A percentile compares a stretch with the other conserved stretches of the same genome.
phyloP scores from a whole-genome alignment of 805 yeast species.

The Schwanniomyces yamadae region DNA sequence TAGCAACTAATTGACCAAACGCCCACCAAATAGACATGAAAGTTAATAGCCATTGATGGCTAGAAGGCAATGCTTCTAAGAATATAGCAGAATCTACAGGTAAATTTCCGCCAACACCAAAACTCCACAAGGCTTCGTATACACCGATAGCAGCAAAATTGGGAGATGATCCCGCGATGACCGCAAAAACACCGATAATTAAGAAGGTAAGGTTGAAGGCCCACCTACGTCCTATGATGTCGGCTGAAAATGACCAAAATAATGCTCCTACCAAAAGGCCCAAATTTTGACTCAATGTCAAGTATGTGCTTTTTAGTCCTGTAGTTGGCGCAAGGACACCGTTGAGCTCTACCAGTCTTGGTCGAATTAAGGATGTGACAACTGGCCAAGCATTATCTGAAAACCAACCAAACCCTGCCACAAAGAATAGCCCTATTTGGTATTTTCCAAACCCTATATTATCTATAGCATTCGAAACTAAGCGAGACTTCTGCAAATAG shows the following conservation, averaged over 20 bases:
- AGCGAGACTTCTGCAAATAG: slow-evolving; percentile 23
- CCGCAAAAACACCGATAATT: slow-evolving; percentile 25
- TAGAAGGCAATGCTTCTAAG: slow-evolving; percentile 27
- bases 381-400: slow-evolving; percentile 45
- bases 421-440: slow-evolving; percentile 48
- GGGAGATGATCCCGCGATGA: slow-evolving; percentile 28
- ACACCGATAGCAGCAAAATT: slow-evolving; percentile 28
- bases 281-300: slow-evolving; percentile 46
- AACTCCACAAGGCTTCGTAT: slow-evolving; percentile 26
- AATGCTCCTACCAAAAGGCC: slow-evolving; percentile 30
- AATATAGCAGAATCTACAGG: slow-evolving; percentile 33
- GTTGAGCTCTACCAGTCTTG: slow-evolving; percentile 29
- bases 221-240: slow-evolving; percentile 30
- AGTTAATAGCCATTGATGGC: slow-evolving; percentile 27
- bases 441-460: slow-evolving; percentile 43
- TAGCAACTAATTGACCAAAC: slow-evolving; percentile 56
- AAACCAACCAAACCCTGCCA: slow-evolving; percentile 62
- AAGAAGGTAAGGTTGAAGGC: slow-evolving; percentile 30
- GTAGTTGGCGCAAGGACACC: slow-evolving; percentile 36
- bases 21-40: slow-evolving; percentile 59
- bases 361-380: slow-evolving; percentile 32
- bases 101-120: slow-evolving; percentile 33
- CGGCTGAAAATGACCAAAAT: slow-evolving; percentile 30
- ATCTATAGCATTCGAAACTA: slow-evolving; percentile 29
- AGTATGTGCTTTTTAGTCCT: slow-evolving; percentile 33